Conservation (phyloP, 208 protist species). For the Borovskyia barvae region DNA sequence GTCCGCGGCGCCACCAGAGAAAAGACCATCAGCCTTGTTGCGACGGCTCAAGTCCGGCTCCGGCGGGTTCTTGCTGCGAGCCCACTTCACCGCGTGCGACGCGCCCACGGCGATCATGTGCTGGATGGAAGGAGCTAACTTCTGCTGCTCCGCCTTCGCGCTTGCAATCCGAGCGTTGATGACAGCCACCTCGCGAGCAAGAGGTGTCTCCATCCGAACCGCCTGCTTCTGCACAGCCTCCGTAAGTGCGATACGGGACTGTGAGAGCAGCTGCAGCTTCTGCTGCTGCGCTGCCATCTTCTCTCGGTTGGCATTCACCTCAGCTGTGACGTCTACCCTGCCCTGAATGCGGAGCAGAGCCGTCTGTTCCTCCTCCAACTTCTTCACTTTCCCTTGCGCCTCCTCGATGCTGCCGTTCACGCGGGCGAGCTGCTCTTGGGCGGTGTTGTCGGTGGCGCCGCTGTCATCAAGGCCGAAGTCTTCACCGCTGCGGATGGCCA, state of each 20-base stretch:
- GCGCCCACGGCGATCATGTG: conserved; percentile 70
- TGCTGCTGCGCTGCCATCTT: conserved; percentile 50
- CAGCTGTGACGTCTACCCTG: conserved; percentile 54
- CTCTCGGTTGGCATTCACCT: conserved; percentile 50
- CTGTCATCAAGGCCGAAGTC: conserved; percentile 20
- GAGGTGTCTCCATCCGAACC: conserved; percentile 30
- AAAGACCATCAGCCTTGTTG: not conserved
- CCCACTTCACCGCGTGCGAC: conserved; percentile 71
- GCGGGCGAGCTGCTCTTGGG: conserved; percentile 50
- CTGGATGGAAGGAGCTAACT: conserved; percentile 49
- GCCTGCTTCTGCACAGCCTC: conserved; percentile 14
- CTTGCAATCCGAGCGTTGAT: conserved; percentile 56
- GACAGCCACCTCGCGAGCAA: conserved; percentile 47
- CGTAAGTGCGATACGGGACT: conserved; percentile 44
- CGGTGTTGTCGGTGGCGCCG: conserved; percentile 6
- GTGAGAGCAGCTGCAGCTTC: conserved; percentile 54
- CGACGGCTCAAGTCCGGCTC: conserved; percentile 24
- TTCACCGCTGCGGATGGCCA: conserved; percentile 55
- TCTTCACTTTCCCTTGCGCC: conserved; percentile 35
- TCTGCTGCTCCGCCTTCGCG: conserved; percentile 52
- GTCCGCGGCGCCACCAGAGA: conserved; percentile 20
- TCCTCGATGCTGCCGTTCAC: conserved; percentile 49
- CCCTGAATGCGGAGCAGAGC: conserved; percentile 50
- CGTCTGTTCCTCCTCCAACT: conserved; percentile 60
- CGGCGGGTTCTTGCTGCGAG: conserved; percentile 76